Conservation (phyloP, 768 basidiomycete species). For the Coprinellus micaceus region DNA sequence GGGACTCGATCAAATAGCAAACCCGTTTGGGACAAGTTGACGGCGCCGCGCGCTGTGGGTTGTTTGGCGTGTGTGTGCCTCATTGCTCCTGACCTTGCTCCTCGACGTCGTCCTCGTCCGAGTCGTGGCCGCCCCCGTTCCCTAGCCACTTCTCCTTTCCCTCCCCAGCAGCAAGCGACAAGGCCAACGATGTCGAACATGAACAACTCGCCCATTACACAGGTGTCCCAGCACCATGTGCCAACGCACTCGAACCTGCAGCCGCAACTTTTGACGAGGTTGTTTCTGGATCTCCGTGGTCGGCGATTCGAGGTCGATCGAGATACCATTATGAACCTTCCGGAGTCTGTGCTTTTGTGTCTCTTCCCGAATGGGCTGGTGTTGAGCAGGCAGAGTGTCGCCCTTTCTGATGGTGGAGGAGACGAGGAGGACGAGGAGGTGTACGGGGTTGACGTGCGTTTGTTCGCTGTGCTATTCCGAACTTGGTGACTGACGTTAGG, state of each 20-base stretch:
- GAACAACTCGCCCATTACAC: slow-evolving; percentile 52
- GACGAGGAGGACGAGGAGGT: slow-evolving; percentile 80
- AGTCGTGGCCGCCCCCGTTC: not conserved
- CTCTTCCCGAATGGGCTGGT: slow-evolving; percentile 97
- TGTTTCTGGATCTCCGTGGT: slow-evolving; percentile 90
- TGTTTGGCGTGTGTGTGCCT: slow-evolving; percentile 23
- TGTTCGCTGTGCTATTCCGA: slow-evolving; percentile 3
- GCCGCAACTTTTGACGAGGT: slow-evolving; percentile 82
- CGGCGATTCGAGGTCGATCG: slow-evolving; percentile 91
- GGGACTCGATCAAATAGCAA: not conserved
- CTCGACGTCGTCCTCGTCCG: slow-evolving; percentile 2
- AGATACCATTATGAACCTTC: slow-evolving; percentile 97
- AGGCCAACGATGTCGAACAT: slow-evolving; percentile 33
- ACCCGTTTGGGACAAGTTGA: not conserved
- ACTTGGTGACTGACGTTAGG: slow-evolving; percentile 6
- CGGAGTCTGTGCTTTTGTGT: slow-evolving; percentile 94
- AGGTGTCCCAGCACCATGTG: slow-evolving; percentile 59
- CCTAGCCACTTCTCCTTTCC: slow-evolving; percentile 5
- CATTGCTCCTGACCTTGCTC: slow-evolving; percentile 6
- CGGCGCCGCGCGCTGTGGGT: slow-evolving; percentile 1
- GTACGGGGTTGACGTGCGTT: slow-evolving; percentile 92
- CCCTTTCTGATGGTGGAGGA: slow-evolving; percentile 69
- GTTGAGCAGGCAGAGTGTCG: slow-evolving; percentile 79
- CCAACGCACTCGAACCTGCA: slow-evolving; percentile 70
- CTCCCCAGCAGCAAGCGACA: slow-evolving; percentile 1